Evolutionary conservation across 2,329 filamentous ascomycete species (phyloP), one percentile per base, ranked within the genome.

Genomic region (Beauveria brongniartii): DNA sequence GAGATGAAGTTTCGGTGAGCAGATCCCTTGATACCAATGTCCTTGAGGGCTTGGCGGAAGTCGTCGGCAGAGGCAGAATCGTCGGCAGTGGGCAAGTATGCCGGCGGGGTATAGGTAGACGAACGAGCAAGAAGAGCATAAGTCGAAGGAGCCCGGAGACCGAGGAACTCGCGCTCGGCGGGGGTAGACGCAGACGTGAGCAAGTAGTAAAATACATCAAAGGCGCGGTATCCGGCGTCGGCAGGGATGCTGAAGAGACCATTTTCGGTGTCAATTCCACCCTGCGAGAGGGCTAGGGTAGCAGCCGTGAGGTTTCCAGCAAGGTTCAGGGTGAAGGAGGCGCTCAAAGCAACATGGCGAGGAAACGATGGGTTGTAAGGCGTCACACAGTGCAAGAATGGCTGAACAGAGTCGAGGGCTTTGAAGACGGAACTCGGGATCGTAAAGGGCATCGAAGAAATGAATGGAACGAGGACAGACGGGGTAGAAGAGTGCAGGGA

Each of bases 191-290:
- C 89, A n/a, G 90, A 92, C 0, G 92, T 95, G 47, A 97, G 81
- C 1, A 99, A 84, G 69, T 97, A 97, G 77, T 99, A 97, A 71
- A 99, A 97, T 55, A 96, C 94, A 70, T 99, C 93, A 67, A 99
- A 99, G 3, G 93, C 94, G 64, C 94, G 87, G 73, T 91, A 91
- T 14, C 94, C 94, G 7, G 85, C 70, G 70, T 96, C 86, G 0
- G 86, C 74, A 0, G 94, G 90, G 18, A 99, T 85, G 61, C 89
- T 86, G 18, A 97, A 78, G 12, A 99, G 79, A 47, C 93, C 94
- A 64, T 85, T 85, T 22, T 81, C 76, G 0, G 92, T 94, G 71
- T 99, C 90, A 63, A 99, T 89, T 20, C 94, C 94, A 3, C 91
- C 89, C 44, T 91, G 89, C 0, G 93, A 93, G 8, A 99, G 77